phyloP scores from a whole-genome alignment of 2,329 filamentous ascomycete genomes.

The Orbilia blumenaviensis region DNA sequence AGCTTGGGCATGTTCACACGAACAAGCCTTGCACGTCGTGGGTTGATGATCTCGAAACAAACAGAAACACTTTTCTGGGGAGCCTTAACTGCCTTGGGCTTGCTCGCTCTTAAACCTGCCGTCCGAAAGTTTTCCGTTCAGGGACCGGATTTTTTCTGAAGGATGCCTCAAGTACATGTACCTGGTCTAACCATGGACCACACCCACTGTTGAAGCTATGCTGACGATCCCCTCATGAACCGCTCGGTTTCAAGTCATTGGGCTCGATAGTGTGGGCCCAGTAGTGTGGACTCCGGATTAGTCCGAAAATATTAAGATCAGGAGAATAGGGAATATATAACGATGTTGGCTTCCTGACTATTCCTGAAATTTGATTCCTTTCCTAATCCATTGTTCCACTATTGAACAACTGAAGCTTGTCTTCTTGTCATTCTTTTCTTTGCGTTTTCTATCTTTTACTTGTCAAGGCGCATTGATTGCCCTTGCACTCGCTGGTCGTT shows the following conservation, averaged over 20 bases:
- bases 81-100: not conserved
- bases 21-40: constrained; percentile 7
- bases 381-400: constrained; percentile 12
- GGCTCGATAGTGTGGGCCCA: constrained; percentile 13
- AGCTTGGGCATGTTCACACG: constrained; percentile 14
- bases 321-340: constrained; percentile 13
- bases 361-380: constrained; percentile 24
- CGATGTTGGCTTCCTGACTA: constrained; percentile 18
- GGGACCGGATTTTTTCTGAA: not conserved
- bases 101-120: constrained; percentile 48
- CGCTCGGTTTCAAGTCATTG: constrained; percentile 47
- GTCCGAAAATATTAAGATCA: not conserved
- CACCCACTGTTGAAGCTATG: constrained; percentile 18
- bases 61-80: constrained; percentile 33
- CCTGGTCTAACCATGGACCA: constrained; percentile 10
- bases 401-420: constrained; percentile 37
- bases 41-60: constrained; percentile 47
- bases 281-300: constrained; percentile 8
- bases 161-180: constrained; percentile 34
- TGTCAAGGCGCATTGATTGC: constrained; percentile 58
- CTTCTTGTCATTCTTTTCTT: constrained; percentile 50
- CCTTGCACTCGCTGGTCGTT: constrained; percentile 55
- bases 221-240: constrained; percentile 41
- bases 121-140: not conserved
- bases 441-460: constrained; percentile 39